A percentile compares a stretch with the other conserved stretches of the same genome.
These are phyloP conservation scores for Mycena epipterygia DNA, from an alignment of 768 basidiomycete species.

Conservation along the genomic window DNA sequence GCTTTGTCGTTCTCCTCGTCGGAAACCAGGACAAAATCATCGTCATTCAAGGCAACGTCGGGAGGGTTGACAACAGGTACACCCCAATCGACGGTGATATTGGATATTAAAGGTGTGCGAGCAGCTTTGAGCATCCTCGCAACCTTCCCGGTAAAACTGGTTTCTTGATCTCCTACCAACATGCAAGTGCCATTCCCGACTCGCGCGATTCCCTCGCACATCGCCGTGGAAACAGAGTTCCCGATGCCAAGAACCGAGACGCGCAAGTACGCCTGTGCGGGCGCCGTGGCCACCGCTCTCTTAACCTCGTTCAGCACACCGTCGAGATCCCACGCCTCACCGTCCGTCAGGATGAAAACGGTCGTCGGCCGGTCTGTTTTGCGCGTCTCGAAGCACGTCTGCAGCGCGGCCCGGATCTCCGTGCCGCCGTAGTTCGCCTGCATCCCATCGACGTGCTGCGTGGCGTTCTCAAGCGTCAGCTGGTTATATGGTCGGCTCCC, in stretches of 20 bases:
- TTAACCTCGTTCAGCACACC: constrained; percentile 25
- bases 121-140: constrained; percentile 57
- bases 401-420: constrained; percentile 51
- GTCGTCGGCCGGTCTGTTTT: constrained; percentile 47
- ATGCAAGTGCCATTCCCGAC: constrained; percentile 56
- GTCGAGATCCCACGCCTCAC: constrained; percentile 41
- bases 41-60: neutral
- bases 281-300: constrained; percentile 39
- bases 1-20: neutral
- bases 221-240: constrained; percentile 49
- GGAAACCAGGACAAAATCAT: constrained; percentile 25
- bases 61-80: too few relatives aligned
- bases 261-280: constrained; percentile 45
- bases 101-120: constrained; percentile 49
- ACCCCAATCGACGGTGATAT: constrained; percentile 55
- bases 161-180: constrained; percentile 51
- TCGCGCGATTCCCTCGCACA: constrained; percentile 56
- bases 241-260: constrained; percentile 64
- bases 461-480: constrained; percentile 42
- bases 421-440: constrained; percentile 56
- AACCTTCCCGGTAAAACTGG: constrained; percentile 53
- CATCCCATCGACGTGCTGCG: constrained; percentile 45
- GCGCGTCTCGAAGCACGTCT: constrained; percentile 44
- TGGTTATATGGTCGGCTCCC: constrained; percentile 41
- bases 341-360: constrained; percentile 63